Conservation (phyloP, 1,139 yeast genomes). For the Blastobotrys serpentis region DNA sequence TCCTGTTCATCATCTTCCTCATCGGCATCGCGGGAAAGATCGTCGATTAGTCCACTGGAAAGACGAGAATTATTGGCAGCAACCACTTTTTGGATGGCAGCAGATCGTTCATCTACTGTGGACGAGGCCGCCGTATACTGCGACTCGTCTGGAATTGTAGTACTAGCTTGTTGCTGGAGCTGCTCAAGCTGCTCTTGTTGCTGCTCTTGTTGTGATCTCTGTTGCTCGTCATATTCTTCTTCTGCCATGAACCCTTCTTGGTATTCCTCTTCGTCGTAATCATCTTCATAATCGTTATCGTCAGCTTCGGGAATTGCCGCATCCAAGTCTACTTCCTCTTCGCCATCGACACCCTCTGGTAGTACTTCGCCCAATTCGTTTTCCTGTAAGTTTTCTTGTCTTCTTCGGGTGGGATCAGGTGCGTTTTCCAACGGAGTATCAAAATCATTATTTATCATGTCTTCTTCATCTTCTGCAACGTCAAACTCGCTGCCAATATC, state of each 20-base stretch:
- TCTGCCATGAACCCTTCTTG: conserved; percentile 21
- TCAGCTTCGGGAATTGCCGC: conserved; percentile 28
- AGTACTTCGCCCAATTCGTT: too few relatives aligned
- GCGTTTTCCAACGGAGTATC: conserved; percentile 1
- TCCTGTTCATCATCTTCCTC: conserved; percentile 19
- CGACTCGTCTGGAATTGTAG: not conserved
- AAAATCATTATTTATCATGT: conserved; percentile 3
- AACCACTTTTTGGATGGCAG: not conserved
- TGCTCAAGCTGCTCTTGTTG: not conserved
- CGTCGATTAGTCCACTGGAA: not conserved
- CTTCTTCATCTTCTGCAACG: conserved; percentile 14
- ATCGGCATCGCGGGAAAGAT: conserved; percentile 18
- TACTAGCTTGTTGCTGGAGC: conserved; percentile 7
- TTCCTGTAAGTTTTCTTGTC: too few relatives aligned
- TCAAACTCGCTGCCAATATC: conserved; percentile 28
- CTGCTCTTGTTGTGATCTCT: conserved; percentile 20
- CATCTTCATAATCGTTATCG: conserved; percentile 28
- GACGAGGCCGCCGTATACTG: not conserved
- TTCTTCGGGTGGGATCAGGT: too few relatives aligned
- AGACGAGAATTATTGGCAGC: not conserved
- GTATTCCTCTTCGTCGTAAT: conserved; percentile 21
- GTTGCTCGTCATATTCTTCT: conserved; percentile 22
- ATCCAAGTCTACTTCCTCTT: conserved; percentile 21
- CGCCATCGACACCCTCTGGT: conserved; percentile 21
- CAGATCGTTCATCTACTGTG: conserved; percentile 3